Evolutionary conservation across 306 rosid genomes (phyloP).

Genomic region (Potentilla sterilis): DNA sequence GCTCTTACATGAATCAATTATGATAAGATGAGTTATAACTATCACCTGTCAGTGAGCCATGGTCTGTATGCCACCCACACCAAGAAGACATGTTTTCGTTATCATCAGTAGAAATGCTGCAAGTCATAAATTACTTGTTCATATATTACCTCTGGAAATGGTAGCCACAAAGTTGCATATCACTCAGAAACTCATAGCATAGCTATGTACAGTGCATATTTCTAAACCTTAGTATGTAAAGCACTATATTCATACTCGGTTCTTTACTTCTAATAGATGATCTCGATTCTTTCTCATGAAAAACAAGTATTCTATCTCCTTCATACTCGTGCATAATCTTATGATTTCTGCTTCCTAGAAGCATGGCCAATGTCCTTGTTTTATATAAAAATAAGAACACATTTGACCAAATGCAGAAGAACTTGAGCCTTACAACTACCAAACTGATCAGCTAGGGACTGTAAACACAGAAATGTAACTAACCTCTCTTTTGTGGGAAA

Average conservation of each 20-base stretch:
- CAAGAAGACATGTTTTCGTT: slow-evolving; percentile 64
- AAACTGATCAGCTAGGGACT: slow-evolving; percentile 10
- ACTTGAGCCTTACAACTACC: neutral
- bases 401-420: neutral
- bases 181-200: neutral
- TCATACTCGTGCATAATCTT: neutral
- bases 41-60: slow-evolving; percentile 93
- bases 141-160: slow-evolving; percentile 3
- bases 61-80: slow-evolving; percentile 99
- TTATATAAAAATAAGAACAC: neutral
- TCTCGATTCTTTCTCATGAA: neutral
- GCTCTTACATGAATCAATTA: neutral
- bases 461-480: slow-evolving; percentile 17
- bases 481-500: slow-evolving; percentile 81
- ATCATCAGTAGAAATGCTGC: slow-evolving; percentile 50
- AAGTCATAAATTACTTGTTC: slow-evolving; percentile 30
- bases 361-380: too few relatives aligned
- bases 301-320: neutral
- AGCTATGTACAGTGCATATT: neutral
- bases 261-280: neutral
- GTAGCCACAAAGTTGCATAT: neutral
- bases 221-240: neutral
- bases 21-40: neutral
- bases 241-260: neutral
- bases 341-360: neutral